Evolutionary conservation across 2,329 filamentous ascomycete species (phyloP).

Genomic region (Aureobasidium sp.): DNA sequence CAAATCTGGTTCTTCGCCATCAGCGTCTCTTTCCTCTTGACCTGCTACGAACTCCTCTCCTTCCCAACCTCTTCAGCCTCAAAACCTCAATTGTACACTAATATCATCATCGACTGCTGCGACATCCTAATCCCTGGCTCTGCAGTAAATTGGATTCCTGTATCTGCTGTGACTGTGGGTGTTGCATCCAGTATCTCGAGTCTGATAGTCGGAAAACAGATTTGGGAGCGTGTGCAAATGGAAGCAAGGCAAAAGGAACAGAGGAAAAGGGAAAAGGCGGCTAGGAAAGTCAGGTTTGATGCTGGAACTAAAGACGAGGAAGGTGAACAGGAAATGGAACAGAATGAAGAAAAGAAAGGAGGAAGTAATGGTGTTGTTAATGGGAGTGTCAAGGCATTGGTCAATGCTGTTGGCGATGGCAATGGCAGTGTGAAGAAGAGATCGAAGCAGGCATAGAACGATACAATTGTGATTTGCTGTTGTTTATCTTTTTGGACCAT

Average conservation of each 20-base stretch:
- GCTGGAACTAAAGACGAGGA: not conserved
- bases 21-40: slow-evolving; percentile 41
- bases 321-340: not conserved
- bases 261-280: not conserved
- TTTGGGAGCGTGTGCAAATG: slow-evolving; percentile 44
- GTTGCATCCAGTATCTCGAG: slow-evolving; percentile 56
- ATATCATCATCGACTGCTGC: slow-evolving; percentile 50
- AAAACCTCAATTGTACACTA: slow-evolving; percentile 27
- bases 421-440: not conserved
- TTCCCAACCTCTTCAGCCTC: not conserved
- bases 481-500: too few relatives aligned
- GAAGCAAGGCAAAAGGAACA: not conserved
- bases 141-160: slow-evolving; percentile 54
- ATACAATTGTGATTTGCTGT: too few relatives aligned
- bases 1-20: slow-evolving; percentile 64
- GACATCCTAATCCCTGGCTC: slow-evolving; percentile 58
- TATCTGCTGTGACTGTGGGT: slow-evolving; percentile 48
- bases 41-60: slow-evolving; percentile 34
- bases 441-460: not conserved
- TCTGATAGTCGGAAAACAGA: slow-evolving; percentile 51
- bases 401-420: not conserved
- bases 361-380: not conserved
- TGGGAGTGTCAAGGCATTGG: not conserved
- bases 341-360: not conserved
- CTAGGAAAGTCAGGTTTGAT: not conserved